phyloP scores from a whole-genome alignment of 1,139 yeast genomes.

The Citeromyces hawaiiensis region DNA sequence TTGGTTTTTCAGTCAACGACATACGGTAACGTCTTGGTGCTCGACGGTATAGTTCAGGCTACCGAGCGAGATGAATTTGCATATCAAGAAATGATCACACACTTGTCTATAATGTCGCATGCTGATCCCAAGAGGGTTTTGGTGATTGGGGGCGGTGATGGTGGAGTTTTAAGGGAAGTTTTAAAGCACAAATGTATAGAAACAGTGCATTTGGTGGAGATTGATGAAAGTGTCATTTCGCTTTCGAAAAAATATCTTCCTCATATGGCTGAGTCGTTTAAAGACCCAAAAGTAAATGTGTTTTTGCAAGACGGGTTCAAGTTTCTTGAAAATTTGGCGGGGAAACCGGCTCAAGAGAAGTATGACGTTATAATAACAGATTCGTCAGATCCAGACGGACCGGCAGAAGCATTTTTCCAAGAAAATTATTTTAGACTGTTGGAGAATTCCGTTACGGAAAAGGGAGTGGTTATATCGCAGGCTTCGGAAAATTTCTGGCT shows the following conservation, averaged over 20 bases:
- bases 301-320: conserved; percentile 90
- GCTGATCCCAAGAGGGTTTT: conserved; percentile 82
- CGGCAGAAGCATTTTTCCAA: conserved; percentile 83
- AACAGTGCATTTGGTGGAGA: conserved; percentile 81
- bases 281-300: conserved; percentile 70
- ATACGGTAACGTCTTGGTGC: conserved; percentile 83
- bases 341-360: conserved; percentile 24
- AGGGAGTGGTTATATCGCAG: conserved; percentile 88
- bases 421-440: conserved; percentile 74
- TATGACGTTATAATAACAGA: conserved; percentile 90
- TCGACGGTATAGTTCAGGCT: conserved; percentile 85
- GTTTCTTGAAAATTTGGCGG: conserved; percentile 59
- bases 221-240: conserved; percentile 80
- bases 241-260: conserved; percentile 78
- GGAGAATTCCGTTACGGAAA: conserved; percentile 62
- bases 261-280: conserved; percentile 58
- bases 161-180: conserved; percentile 88
- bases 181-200: conserved; percentile 77
- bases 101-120: conserved; percentile 79
- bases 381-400: conserved; percentile 95
- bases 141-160: conserved; percentile 95
- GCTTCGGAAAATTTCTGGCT: conserved; percentile 82
- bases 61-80: conserved; percentile 93
- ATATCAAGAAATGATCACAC: conserved; percentile 92
- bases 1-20: conserved; percentile 77